These are phyloP conservation scores for Penicillium roqueforti DNA, from an alignment of 495 filamentous ascomycete genomes.

Conservation along the genomic window DNA sequence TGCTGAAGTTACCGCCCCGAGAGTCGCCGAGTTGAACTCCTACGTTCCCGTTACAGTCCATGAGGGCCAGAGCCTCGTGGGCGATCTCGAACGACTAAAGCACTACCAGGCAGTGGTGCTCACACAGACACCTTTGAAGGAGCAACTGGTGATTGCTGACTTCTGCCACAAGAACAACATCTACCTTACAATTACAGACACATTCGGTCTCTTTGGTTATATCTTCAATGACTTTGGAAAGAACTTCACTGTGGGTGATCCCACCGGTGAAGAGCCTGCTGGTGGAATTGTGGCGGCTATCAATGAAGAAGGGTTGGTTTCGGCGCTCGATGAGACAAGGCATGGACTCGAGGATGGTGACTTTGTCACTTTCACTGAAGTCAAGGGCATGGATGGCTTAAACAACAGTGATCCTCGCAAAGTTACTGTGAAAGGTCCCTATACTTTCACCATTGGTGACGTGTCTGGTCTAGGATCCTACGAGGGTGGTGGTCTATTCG, in stretches of 20 bases:
- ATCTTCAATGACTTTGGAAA: slow-evolving; percentile 98
- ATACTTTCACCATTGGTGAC: slow-evolving; percentile 95
- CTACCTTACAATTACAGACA: slow-evolving; percentile 80
- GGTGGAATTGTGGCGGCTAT: slow-evolving; percentile 89
- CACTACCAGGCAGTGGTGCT: slow-evolving; percentile 90
- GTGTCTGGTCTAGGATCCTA: slow-evolving; percentile 83
- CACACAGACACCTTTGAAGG: slow-evolving; percentile 72
- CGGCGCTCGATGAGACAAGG: slow-evolving; percentile 89
- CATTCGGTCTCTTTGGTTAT: slow-evolving; percentile 87
- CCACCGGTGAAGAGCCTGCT: slow-evolving; percentile 84
- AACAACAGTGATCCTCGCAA: slow-evolving; percentile 81
- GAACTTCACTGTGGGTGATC: slow-evolving; percentile 82
- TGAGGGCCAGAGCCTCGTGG: slow-evolving; percentile 56
- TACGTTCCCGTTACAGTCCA: slow-evolving; percentile 87
- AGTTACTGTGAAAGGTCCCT: slow-evolving; percentile 89
- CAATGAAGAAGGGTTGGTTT: slow-evolving; percentile 83
- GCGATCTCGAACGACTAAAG: slow-evolving; percentile 71
- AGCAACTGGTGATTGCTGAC: slow-evolving; percentile 78
- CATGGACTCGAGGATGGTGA: slow-evolving; percentile 97
- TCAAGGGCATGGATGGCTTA: slow-evolving; percentile 87
- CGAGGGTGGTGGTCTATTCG: slow-evolving; percentile 79
- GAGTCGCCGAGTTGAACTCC: slow-evolving; percentile 90
- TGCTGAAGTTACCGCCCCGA: slow-evolving; percentile 78
- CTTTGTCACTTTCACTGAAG: slow-evolving; percentile 88
- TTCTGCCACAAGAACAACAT: slow-evolving; percentile 93